These are phyloP conservation scores for Gliomastix tumulicola DNA, from an alignment of 2,329 filamentous ascomycete species.

Conservation along the genomic window DNA sequence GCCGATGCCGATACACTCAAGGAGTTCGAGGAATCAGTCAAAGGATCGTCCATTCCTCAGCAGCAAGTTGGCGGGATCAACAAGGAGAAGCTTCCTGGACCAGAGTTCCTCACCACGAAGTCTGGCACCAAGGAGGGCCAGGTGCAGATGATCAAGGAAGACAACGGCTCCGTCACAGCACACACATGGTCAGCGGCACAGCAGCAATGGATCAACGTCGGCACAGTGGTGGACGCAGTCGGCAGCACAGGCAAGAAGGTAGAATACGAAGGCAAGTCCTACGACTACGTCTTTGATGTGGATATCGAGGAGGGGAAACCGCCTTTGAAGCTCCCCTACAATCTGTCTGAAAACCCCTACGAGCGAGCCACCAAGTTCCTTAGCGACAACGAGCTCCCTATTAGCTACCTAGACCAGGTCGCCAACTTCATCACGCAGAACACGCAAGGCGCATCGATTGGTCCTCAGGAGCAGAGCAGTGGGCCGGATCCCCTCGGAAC, in stretches of 20 bases:
- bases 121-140: conserved; percentile 94
- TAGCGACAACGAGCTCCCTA: conserved; percentile 77
- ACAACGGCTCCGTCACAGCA: conserved; percentile 74
- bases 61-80: conserved; percentile 80
- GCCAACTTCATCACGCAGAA: conserved; percentile 89
- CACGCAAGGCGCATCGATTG: conserved; percentile 79
- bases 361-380: conserved; percentile 89
- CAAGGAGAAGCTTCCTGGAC: conserved; percentile 84
- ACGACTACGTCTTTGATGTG: conserved; percentile 95
- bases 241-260: conserved; percentile 76
- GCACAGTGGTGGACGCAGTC: conserved; percentile 87
- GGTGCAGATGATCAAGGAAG: conserved; percentile 82
- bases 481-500: conserved; percentile 70
- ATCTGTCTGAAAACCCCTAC: conserved; percentile 86
- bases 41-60: conserved; percentile 77
- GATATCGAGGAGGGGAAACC: conserved; percentile 94
- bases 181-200: conserved; percentile 76
- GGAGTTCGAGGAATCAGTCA: conserved; percentile 76
- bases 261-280: conserved; percentile 75
- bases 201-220: conserved; percentile 77
- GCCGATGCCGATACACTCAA: conserved; percentile 63
- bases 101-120: conserved; percentile 75
- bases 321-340: conserved; percentile 87
- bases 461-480: conserved; percentile 44
- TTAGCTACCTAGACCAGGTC: conserved; percentile 84